A percentile compares a stretch with the other conserved stretches of the same genome.
Evolutionary conservation across 495 filamentous ascomycete species (phyloP).

Genomic region (Aspergillus bertholletiae): DNA sequence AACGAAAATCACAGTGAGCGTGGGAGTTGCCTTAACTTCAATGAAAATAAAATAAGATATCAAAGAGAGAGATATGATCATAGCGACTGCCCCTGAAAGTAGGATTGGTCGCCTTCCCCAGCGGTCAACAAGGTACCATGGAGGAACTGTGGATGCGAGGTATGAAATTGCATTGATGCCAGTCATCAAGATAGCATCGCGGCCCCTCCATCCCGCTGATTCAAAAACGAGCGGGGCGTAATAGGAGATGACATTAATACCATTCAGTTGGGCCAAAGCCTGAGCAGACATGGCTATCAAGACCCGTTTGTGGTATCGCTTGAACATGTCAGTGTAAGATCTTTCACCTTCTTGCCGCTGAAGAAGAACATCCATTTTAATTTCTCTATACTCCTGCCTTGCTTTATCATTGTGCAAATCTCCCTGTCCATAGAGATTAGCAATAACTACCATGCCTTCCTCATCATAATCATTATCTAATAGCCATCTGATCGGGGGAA

Average conservation of each 20-base stretch:
- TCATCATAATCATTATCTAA: conserved; percentile 98
- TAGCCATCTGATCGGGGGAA: conserved; percentile 66
- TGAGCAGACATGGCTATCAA: conserved; percentile 99
- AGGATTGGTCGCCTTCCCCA: conserved; percentile 91
- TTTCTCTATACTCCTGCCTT: conserved; percentile 91
- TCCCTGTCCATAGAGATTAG: conserved; percentile 92
- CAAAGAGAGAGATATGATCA: conserved; percentile 83
- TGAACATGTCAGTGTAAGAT: conserved; percentile 92
- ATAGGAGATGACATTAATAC: conserved; percentile 99
- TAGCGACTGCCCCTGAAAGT: conserved; percentile 84
- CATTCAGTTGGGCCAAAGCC: conserved; percentile 91
- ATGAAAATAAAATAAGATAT: conserved; percentile 97
- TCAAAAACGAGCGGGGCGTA: conserved; percentile 97
- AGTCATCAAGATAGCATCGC: conserved; percentile 92
- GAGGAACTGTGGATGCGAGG: conserved; percentile 83
- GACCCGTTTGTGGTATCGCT: conserved; percentile 83
- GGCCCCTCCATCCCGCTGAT: conserved; percentile 88
- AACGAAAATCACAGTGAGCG: conserved; percentile 85
- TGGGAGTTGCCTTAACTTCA: conserved; percentile 70
- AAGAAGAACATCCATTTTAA: conserved; percentile 95
- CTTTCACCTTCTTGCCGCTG: conserved; percentile 92
- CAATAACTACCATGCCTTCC: conserved; percentile 96
- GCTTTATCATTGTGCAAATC: conserved; percentile 91
- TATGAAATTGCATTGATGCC: conserved; percentile 95
- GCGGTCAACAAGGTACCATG: conserved; percentile 94